Evolutionary conservation across 768 basidiomycete species (phyloP), one percentile per base, ranked within the genome.

Genomic region (Dacryopinax primogenitus): DNA sequence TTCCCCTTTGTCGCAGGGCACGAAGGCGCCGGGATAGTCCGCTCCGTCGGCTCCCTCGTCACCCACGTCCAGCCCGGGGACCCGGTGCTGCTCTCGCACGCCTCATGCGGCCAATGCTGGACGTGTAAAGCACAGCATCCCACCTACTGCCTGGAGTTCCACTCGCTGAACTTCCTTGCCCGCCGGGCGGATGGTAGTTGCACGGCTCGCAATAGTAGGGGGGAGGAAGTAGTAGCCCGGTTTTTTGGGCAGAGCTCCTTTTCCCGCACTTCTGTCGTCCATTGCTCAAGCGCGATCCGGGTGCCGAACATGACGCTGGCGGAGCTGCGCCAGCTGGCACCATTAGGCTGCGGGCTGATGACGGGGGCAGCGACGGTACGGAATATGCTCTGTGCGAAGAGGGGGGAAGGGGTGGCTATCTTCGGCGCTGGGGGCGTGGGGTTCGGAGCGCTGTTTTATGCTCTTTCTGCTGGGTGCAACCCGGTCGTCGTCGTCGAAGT

Each of bases 221-320:
- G 51, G 26, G 32, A 58, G 51, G 51, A 58, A 9, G 30, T 58
- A 23, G 11, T 30, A 13, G 51, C 51, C 4, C 51, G 51, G 11
- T 58, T 58, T 30, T 58, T 58, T 18, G 51, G 51, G 4, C 51
- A 58, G 51, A 58, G 51, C 51, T 58, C 51, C 26, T 58, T 58
- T 21, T 9, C 4, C 51, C 26, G 32, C 26, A 58, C 51, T 23
- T 28, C 26, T 30, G 15, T 58, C 51, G 51, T 58, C 13, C 51
- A 58, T 18, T 13, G 15, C 26, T 28, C 51, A 30, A 58, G 51
- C 51, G 51, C 26, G 26, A 30, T 58, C 11, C 26, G 32, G 13
- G 51, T 58, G 26, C 51, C 51, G 30, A 58, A 58, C 51, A 15
- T 58, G 51, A 58, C 51, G 51, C 26, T 4, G 21, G 13, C 26